Conservation (phyloP, 2,329 filamentous ascomycete species). For the Aspergillus phoenicis region DNA sequence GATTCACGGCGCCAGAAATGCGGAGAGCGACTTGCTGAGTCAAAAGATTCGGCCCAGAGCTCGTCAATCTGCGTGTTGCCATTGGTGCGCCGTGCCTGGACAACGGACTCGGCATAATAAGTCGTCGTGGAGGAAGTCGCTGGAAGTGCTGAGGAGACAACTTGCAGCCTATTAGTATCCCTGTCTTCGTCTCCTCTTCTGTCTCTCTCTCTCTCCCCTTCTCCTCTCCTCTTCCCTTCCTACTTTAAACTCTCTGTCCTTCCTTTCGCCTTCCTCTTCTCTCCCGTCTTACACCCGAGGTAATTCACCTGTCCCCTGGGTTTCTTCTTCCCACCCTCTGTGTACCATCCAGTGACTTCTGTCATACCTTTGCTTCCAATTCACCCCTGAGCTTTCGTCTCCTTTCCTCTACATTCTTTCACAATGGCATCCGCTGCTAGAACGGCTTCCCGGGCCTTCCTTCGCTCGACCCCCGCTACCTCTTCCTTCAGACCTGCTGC, state of each 20-base stretch:
- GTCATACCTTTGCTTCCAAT: not conserved
- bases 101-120: constrained; percentile 13
- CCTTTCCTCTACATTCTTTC: constrained; percentile 13
- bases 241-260: too few relatives aligned
- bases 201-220: constrained; percentile 14
- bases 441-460: constrained; percentile 45
- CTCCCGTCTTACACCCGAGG: constrained; percentile 4
- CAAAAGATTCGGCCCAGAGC: constrained; percentile 24
- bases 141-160: constrained; percentile 1
- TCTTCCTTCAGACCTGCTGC: constrained; percentile 46
- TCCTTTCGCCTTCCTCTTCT: not conserved
- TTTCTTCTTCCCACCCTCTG: not conserved
- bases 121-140: constrained; percentile 5
- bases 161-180: constrained; percentile 19
- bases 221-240: constrained; percentile 3
- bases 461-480: constrained; percentile 42
- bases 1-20: constrained; percentile 15
- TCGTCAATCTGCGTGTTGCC: constrained; percentile 11
- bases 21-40: constrained; percentile 26
- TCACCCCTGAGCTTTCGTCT: not conserved
- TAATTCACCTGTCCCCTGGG: constrained; percentile 1
- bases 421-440: constrained; percentile 38
- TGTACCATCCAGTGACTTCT: not conserved
- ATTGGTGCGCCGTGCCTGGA: constrained; percentile 21
- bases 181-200: constrained; percentile 13